Conservation (phyloP, 768 basidiomycete genomes). For the Lyophyllum decastes region DNA sequence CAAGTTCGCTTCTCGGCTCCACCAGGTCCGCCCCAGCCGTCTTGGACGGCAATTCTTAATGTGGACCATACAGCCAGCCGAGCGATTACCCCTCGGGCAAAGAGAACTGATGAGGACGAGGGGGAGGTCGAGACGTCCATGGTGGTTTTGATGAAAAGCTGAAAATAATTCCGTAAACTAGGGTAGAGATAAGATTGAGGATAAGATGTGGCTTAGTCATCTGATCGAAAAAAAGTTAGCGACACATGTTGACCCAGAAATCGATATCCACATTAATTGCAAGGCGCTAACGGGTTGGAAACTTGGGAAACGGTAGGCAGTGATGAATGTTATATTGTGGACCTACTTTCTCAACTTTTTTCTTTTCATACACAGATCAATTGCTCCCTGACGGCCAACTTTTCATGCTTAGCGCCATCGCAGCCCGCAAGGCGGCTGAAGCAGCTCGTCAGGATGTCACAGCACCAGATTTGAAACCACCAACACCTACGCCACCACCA, state of each 20-base stretch:
- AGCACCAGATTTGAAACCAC: slow-evolving; percentile 13
- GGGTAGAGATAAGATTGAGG: slow-evolving; percentile 15
- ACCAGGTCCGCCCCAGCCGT: slow-evolving; percentile 84
- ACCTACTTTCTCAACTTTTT: background rate
- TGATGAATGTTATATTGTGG: background rate
- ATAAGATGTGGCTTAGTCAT: background rate
- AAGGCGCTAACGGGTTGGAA: background rate
- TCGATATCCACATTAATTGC: background rate
- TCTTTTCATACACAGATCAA: background rate
- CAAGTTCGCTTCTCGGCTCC: slow-evolving; percentile 74
- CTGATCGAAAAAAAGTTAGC: slow-evolving; percentile 5
- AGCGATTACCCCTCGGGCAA: slow-evolving; percentile 85
- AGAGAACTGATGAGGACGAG: slow-evolving; percentile 58
- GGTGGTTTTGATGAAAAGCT: background rate
- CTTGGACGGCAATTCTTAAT: slow-evolving; percentile 81
- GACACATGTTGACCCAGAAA: background rate
- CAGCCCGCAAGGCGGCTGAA: slow-evolving; percentile 65
- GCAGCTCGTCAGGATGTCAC: slow-evolving; percentile 25
- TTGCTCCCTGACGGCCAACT: background rate
- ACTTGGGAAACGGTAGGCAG: background rate
- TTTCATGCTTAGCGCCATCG: slow-evolving; percentile 70
- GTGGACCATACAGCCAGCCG: slow-evolving; percentile 85
- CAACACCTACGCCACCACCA: slow-evolving; percentile 12
- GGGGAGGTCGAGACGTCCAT: slow-evolving; percentile 31
- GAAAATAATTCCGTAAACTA: background rate